Conservation (phyloP, 768 basidiomycete species). For the Rhizopogon sp. region DNA sequence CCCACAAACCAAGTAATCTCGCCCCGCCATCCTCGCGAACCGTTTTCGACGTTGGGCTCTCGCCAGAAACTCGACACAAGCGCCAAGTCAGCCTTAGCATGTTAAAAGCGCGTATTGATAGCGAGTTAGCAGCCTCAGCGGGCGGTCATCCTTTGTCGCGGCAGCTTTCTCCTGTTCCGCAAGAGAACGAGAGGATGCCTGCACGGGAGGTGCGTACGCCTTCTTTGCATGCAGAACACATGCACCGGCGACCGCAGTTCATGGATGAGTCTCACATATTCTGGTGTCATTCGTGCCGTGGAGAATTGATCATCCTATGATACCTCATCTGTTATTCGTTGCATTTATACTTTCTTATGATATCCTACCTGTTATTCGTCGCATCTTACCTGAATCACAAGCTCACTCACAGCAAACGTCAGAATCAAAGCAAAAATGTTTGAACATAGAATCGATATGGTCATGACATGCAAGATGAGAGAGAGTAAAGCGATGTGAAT, state of each 20-base stretch:
- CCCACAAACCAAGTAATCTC: constrained; percentile 23
- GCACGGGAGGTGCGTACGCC: constrained; percentile 20
- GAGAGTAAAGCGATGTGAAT: constrained; percentile 5
- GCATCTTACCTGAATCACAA: constrained; percentile 10
- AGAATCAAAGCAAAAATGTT: not conserved
- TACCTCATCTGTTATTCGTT: constrained; percentile 6
- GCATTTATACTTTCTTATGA: not conserved
- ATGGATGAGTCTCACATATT: constrained; percentile 87
- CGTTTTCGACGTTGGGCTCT: constrained; percentile 63
- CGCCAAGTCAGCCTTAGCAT: constrained; percentile 81
- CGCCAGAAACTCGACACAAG: constrained; percentile 75
- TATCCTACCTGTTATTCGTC: constrained; percentile 8
- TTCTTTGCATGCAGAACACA: constrained; percentile 21
- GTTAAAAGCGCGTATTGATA: constrained; percentile 87
- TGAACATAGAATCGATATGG: constrained; percentile 4
- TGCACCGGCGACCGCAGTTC: constrained; percentile 58
- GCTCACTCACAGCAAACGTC: not conserved
- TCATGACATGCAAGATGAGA: not conserved
- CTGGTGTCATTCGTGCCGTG: constrained; percentile 81
- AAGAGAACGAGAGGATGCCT: constrained; percentile 6
- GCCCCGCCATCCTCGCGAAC: constrained; percentile 45
- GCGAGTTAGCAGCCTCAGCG: constrained; percentile 51
- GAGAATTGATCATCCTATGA: constrained; percentile 72
- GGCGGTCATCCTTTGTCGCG: constrained; percentile 44
- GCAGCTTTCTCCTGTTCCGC: constrained; percentile 51